phyloP scores from a whole-genome alignment of 441 rosid genomes.

The Arabidopsis lyrata region DNA sequence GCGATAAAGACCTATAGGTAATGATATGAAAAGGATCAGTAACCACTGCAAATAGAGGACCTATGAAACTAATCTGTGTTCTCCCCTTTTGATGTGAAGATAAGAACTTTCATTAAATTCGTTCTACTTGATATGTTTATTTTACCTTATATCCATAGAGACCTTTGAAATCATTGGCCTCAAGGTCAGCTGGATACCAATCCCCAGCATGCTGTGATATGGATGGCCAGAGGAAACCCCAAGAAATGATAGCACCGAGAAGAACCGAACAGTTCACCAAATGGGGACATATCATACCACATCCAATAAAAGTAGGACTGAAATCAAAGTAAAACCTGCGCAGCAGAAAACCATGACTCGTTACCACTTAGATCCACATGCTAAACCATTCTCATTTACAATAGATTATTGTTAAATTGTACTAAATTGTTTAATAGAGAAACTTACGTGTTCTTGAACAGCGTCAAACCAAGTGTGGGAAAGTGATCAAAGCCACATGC shows the following conservation, averaged over 20 bases:
- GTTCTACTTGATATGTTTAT: not conserved
- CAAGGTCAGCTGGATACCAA: constrained; percentile 78
- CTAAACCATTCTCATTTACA: not conserved
- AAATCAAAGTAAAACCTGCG: constrained; percentile 83
- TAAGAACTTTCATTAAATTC: not conserved
- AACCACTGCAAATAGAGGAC: not conserved
- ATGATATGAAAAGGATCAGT: not conserved
- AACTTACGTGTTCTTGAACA: constrained; percentile 13
- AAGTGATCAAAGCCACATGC: constrained; percentile 7
- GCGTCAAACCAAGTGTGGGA: constrained; percentile 8
- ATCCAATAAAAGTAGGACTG: constrained; percentile 86
- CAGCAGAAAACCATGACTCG: not conserved
- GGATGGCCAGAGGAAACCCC: constrained; percentile 89
- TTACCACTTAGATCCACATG: not conserved
- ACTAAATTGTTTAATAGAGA: not conserved
- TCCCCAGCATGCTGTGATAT: constrained; percentile 66
- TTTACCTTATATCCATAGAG: constrained; percentile 84
- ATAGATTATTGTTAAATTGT: not conserved
- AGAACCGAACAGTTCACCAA: constrained; percentile 84
- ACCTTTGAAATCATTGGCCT: constrained; percentile 77
- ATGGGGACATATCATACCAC: constrained; percentile 88
- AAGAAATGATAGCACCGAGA: constrained; percentile 77
- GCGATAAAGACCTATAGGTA: constrained; percentile 70
- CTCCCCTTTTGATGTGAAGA: too few relatives aligned
- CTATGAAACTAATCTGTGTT: too few relatives aligned